Evolutionary conservation across 2,329 filamentous ascomycete species (phyloP), one percentile per base, ranked within the genome.

Genomic region (Penicillium sp.): DNA sequence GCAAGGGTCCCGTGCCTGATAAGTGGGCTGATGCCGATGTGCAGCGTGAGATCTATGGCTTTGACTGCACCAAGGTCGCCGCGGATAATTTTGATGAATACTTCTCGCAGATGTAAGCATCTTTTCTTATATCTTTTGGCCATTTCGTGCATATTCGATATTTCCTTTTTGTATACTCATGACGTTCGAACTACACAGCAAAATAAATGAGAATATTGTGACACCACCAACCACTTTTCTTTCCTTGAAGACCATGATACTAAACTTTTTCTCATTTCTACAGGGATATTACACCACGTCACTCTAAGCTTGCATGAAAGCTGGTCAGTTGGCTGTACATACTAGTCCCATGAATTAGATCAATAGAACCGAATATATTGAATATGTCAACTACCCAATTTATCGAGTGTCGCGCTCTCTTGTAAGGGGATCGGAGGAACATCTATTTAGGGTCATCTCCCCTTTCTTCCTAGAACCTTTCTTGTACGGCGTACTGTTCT

Each of bases 21-120:
- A 88, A 87, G 75, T 89, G 87, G 87, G 85, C 85, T 3, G 87
- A 87, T 70, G 84, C 85, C 10, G 86, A 88, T 65, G 84, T 88
- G 41, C 86, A 89, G 72, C 80, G 82, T 71, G 82, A 83, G 79
- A 83, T 88, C 59, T 88, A 88, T 71, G 81, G 82, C 11, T 79
- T 86, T 66, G 85, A 88, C 71, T 86, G 84, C 66, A 78, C 83
- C 49, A 73, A 78, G 65, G 80, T 84, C 54, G 80, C 84, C 0
- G 71, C 73, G 49, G 81, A 84, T 43, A 74, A 75, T 57, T 86
- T 84, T 68, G 77, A 80, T 11, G 72, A 78, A 65, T 62, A 84
- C 39, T 83, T 73, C 46, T 61, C 55, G 31, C 58, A 64, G 31
- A 59, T 69, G 65, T 68, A 65, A 65, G 60, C 47, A 31, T 23